Evolutionary conservation across 495 filamentous ascomycete genomes (phyloP).

Genomic region (Penicillium samsonianum): DNA sequence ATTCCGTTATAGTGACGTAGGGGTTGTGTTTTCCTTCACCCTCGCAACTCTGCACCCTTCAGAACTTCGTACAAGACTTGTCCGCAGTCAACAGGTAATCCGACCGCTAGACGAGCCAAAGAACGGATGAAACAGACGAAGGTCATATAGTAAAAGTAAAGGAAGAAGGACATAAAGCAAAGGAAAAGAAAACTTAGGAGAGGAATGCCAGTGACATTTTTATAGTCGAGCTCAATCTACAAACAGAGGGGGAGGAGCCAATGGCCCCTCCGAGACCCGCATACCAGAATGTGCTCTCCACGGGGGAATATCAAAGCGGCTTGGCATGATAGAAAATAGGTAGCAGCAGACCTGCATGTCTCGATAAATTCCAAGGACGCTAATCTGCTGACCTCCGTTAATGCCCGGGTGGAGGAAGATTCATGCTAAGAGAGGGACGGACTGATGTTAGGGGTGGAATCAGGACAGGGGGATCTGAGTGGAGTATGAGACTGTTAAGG

Average conservation of each 20-base stretch:
- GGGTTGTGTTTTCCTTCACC: too few relatives aligned
- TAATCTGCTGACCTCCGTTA: constrained; percentile 30
- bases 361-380: constrained; percentile 14
- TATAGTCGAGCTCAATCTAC: constrained; percentile 31
- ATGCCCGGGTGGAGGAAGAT: constrained; percentile 11
- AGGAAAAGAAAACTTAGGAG: too few relatives aligned
- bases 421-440: constrained; percentile 22
- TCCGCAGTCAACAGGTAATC: too few relatives aligned
- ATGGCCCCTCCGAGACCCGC: constrained; percentile 21
- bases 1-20: too few relatives aligned
- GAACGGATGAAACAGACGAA: too few relatives aligned
- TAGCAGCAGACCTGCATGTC: too few relatives aligned
- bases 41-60: too few relatives aligned
- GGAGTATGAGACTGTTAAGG: too few relatives aligned
- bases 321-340: constrained; percentile 24
- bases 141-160: too few relatives aligned
- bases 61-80: too few relatives aligned
- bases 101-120: too few relatives aligned
- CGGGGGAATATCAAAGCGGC: constrained; percentile 14
- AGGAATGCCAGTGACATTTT: constrained; percentile 39
- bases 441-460: constrained; percentile 18
- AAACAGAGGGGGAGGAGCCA: constrained; percentile 15
- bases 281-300: constrained; percentile 29
- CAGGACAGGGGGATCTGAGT: constrained; percentile 4
- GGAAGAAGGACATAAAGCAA: too few relatives aligned